Conservation (phyloP, 306 rosid genomes). For the Dryas alaskensis region DNA sequence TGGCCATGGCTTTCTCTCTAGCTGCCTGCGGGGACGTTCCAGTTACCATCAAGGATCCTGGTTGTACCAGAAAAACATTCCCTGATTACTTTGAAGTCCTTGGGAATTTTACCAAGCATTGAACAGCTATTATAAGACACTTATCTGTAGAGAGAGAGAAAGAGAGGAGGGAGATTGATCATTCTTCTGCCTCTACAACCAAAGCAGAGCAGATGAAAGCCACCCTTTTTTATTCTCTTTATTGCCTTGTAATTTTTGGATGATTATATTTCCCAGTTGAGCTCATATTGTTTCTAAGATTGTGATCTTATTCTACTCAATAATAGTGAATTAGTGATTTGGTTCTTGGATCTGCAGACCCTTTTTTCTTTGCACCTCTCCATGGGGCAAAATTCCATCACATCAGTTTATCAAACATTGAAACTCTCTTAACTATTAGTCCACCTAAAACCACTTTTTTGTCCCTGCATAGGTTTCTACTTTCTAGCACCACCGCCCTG, state of each 20-base stretch:
- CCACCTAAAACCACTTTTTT: slow-evolving; percentile 2
- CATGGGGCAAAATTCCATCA: background rate
- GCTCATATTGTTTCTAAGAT: slow-evolving; percentile 19
- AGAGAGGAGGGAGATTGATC: background rate
- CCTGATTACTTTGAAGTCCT: slow-evolving; percentile 97
- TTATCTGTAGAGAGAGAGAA: background rate
- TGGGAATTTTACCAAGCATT: slow-evolving; percentile 64
- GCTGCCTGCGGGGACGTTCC: slow-evolving; percentile 95
- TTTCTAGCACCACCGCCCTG: slow-evolving; percentile 17
- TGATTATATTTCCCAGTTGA: slow-evolving; percentile 20
- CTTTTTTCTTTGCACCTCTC: background rate
- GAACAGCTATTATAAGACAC: slow-evolving; percentile 23
- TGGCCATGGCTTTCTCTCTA: slow-evolving; percentile 99
- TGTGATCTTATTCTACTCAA: slow-evolving; percentile 14
- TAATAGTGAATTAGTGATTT: slow-evolving; percentile 1
- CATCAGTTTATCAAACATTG: background rate
- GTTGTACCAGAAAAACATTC: slow-evolving; percentile 96
- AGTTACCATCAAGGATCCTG: slow-evolving; percentile 94
- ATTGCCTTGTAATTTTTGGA: slow-evolving; percentile 14
- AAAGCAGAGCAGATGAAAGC: slow-evolving; percentile 26
- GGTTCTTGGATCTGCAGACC: slow-evolving; percentile 19
- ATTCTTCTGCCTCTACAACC: slow-evolving; percentile 15
- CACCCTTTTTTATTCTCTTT: slow-evolving; percentile 10
- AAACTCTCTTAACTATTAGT: slow-evolving; percentile 1
- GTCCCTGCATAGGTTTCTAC: background rate